Evolutionary conservation across 352 stramenopile species (phyloP), one percentile per base, ranked within the genome.

Genomic region (Globisporangium paroecandrum): DNA sequence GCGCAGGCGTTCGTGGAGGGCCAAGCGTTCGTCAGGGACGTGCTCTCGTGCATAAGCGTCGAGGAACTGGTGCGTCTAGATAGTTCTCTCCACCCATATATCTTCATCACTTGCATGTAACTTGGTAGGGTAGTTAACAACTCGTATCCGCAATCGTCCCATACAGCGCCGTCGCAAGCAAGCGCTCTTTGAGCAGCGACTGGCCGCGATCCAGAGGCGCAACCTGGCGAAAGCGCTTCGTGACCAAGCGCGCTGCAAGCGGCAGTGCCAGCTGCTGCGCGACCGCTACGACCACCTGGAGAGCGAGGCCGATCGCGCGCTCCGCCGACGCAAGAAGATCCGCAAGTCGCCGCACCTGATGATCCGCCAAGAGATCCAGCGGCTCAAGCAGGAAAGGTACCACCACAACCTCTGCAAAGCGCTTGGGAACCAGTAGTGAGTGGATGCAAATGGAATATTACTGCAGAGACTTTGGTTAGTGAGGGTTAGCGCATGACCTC

Each of bases 341-440:
- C 81, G 78, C 43, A 90, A 89, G 67, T 81, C 78, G 7, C 69
- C 76, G n/a, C 79, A 89, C 38, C 64, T 90, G n/a, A 65, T 77
- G 43, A 86, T 90, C 62, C 73, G 81, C 59, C 75, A 90, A 51
- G 82, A 89, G 60, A 90, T 90, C 55, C 36, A 67, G 53, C 71
- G 65, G 0, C 75, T 75, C 25, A 83, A 87, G 58, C 79, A 86
- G 24, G 69, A 79, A 29, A 69, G 74, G 13, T 77, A 78, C 64
- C 72, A 77, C 29, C 47, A 20, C 9, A 47, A 22, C 3, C 51
- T 68, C 13, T 67, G 66, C 38, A 53, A 49, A 54, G 54, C 66
- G 4, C 60, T 71, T 29, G 56, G 32, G 1, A 22, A 51, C 5
- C 43, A 51, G 43, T 24, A 32, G 32, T 62, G n/a, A 49, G 1